A percentile compares a stretch with the other conserved stretches of the same genome.
These are phyloP conservation scores for Pseudonitzschia pungens DNA, from an alignment of 108 stramenopile species.

Conservation along the genomic window DNA sequence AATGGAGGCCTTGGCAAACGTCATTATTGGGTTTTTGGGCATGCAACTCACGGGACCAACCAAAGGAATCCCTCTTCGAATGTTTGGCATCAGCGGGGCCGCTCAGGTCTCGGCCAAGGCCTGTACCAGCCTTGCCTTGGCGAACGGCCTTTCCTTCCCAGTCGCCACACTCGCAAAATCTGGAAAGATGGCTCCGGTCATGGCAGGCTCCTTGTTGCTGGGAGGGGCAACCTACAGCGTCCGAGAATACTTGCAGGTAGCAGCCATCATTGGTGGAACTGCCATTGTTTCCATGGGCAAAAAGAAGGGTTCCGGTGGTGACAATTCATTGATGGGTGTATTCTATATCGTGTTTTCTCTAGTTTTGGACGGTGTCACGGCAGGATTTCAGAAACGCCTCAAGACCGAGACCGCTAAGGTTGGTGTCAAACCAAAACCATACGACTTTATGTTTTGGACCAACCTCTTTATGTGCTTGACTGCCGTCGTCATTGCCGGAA, in stretches of 20 bases:
- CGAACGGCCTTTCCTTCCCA: constrained; percentile 85
- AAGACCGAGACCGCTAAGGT: constrained; percentile 87
- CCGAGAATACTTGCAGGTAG: constrained; percentile 88
- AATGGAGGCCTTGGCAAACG: constrained; percentile 88
- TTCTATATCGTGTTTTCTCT: constrained; percentile 82
- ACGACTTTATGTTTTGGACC: constrained; percentile 95
- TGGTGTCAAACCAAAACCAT: constrained; percentile 89
- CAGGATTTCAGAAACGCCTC: constrained; percentile 88
- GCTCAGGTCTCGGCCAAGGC: constrained; percentile 92
- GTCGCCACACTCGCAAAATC: constrained; percentile 88
- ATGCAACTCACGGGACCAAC: constrained; percentile 83
- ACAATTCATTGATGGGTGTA: constrained; percentile 69
- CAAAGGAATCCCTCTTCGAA: constrained; percentile 72
- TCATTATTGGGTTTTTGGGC: constrained; percentile 83
- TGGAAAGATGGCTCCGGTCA: constrained; percentile 95
- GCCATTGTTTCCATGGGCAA: constrained; percentile 90
- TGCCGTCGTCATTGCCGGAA: constrained; percentile 69
- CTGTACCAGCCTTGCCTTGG: constrained; percentile 84
- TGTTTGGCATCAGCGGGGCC: constrained; percentile 88
- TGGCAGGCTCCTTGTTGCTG: constrained; percentile 83
- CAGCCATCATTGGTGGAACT: constrained; percentile 88
- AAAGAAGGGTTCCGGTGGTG: constrained; percentile 56
- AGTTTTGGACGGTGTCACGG: constrained; percentile 86
- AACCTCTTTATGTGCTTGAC: constrained; percentile 89
- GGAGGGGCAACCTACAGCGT: constrained; percentile 85